Conservation (phyloP, 2,329 filamentous ascomycete genomes). For the Fusarium sp. region DNA sequence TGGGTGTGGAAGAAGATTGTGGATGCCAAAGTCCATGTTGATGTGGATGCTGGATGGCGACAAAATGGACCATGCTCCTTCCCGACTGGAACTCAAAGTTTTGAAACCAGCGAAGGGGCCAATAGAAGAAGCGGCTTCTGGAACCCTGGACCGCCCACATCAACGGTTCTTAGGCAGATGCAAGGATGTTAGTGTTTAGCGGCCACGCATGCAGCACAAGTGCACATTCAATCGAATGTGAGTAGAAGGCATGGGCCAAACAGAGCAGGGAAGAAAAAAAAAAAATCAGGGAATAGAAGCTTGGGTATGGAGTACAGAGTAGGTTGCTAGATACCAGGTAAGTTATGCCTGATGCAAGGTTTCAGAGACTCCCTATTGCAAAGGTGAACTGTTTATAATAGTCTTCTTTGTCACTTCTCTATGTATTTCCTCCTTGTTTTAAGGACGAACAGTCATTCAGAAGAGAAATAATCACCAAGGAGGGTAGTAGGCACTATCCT, state of each 20-base stretch:
- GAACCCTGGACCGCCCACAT: constrained; percentile 28
- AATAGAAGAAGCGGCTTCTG: constrained; percentile 7
- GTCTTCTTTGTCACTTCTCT: background rate
- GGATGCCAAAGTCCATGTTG: constrained; percentile 12
- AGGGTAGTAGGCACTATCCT: background rate
- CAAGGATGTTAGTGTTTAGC: constrained; percentile 25
- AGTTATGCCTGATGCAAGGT: background rate
- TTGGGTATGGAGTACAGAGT: background rate
- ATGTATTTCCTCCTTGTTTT: background rate
- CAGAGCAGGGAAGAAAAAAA: background rate
- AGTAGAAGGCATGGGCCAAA: constrained; percentile 3
- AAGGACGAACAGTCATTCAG: background rate
- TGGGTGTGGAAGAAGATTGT: background rate
- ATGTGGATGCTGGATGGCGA: constrained; percentile 23
- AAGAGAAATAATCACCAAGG: background rate
- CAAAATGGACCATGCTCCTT: constrained; percentile 35
- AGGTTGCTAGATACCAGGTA: background rate
- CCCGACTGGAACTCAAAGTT: constrained; percentile 34
- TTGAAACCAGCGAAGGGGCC: constrained; percentile 29
- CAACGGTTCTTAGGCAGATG: constrained; percentile 31
- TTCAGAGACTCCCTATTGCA: background rate
- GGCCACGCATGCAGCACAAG: constrained; percentile 21
- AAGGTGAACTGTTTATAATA: background rate
- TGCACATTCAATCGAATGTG: constrained; percentile 18
- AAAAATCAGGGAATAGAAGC: background rate